Base-by-base conservation (phyloP, 2,329 filamentous ascomycete genomes). In the Stagonosporopsis tanaceti region DNA sequence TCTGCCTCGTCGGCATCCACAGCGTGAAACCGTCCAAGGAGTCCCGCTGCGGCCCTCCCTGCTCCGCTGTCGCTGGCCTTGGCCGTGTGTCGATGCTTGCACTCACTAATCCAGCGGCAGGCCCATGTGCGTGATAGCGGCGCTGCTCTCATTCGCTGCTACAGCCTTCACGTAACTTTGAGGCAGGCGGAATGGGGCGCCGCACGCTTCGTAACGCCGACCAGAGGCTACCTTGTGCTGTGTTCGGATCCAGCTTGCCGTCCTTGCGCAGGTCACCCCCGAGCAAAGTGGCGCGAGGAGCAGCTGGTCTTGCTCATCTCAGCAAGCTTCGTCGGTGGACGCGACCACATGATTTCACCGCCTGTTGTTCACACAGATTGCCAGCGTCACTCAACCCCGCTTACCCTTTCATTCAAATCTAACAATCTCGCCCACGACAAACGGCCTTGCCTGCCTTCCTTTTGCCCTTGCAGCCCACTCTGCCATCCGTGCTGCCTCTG, bases 311-410 rank as follows among this genome's bases (percentile, higher is more conserved):
- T 41, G 53, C 48, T 52, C 50, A 11, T 53, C 48, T 52, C 54
- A 57, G 48, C 48, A 63, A 44, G 41, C 27, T 44, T 39, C 57
- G 50, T 52, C 50, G 47, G 37, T 39, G 37, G 37, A 39, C 55
- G 50, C 32, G 28, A 47, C 57, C 63, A 64, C 59, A 62, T 66
- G 63, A 66, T 50, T 47, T 52, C 40, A 56, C 46, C 50, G 53
- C 50, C 46, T 46, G 44, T 59, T 46, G 50, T 53, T 47, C 56
- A 53, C 50, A 53, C 50, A 58, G 47, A 57, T 53, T 61, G 60
- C 60, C 64, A 63, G 54, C 61, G 62, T 63, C 59, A 61, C 64
- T 56, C 46, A 45, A 47, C 56, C 53, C 64, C 37, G 45, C 50
- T 53, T 54, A 50, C 47, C 39, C 57, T 53, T 44, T 54, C 57